Evolutionary conservation across 1,284 basidiomycete species (phyloP).

Genomic region (Neolentinus lepideus): DNA sequence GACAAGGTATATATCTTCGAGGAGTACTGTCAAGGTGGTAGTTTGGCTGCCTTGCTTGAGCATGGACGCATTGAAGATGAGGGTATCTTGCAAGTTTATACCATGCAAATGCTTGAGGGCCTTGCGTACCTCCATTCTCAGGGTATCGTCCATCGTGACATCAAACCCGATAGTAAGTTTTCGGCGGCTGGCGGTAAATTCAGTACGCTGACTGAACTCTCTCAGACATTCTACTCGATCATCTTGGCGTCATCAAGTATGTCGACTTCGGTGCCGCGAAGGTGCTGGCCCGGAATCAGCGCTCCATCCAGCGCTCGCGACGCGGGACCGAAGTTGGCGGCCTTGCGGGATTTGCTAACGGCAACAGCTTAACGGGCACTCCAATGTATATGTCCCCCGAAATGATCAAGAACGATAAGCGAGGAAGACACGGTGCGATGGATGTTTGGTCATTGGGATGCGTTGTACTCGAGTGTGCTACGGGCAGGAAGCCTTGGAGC

Average conservation of each 20-base stretch:
- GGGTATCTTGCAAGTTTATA: conserved; percentile 92
- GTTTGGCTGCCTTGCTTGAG: conserved; percentile 84
- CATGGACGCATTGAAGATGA: conserved; percentile 97
- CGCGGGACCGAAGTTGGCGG: conserved; percentile 30
- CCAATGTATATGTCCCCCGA: conserved; percentile 99
- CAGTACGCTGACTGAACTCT: conserved; percentile 10
- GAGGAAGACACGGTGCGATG: conserved; percentile 91
- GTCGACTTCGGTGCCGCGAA: conserved; percentile 99
- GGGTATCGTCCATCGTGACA: conserved; percentile 93
- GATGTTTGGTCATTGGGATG: conserved; percentile 98
- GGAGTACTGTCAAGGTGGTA: conserved; percentile 97
- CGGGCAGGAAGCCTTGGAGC: conserved; percentile 96
- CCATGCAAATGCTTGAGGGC: conserved; percentile 95
- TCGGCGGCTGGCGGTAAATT: background rate
- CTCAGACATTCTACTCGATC: conserved; percentile 90
- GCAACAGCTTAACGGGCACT: conserved; percentile 91
- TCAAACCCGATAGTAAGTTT: conserved; percentile 96
- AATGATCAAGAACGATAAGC: conserved; percentile 89
- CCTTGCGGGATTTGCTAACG: conserved; percentile 40
- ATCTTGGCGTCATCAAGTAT: conserved; percentile 92
- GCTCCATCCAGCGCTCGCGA: conserved; percentile 76
- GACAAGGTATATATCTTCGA: conserved; percentile 99
- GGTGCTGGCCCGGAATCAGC: conserved; percentile 90
- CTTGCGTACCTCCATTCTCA: conserved; percentile 91
- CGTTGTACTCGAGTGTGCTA: conserved; percentile 93